Base-by-base conservation (phyloP, 495 filamentous ascomycete genomes). In the Recurvomyces mirabilis region DNA sequence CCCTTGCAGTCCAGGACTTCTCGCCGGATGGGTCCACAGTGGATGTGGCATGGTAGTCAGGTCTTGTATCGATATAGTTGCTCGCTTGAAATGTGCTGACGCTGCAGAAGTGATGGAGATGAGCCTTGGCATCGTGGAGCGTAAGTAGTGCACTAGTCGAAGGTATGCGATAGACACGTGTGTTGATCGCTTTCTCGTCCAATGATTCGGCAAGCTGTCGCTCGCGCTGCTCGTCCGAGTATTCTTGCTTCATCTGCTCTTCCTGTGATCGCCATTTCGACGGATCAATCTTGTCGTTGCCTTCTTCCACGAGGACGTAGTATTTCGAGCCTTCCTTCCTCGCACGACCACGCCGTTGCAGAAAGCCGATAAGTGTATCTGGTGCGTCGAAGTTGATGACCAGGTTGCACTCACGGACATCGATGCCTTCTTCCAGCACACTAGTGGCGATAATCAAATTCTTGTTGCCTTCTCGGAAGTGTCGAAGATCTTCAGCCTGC, bases 371-470 rank as follows among this genome's bases (percentile, higher is more conserved):
- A 22, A 93, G 62, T 42, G 81, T 89, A 5, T 66, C 59, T 3
- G 85, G 86, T 29, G 70, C 64, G 47, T 93, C 76, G 54, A 84
- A 93, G 55, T 86, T 91, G n/a, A 94, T 68, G 11, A 95, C 86
- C 24, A 86, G 56, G 53, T 89, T 83, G 59, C 89, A 95, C 5
- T 79, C 77, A 7, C 81, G 79, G 2, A 95, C 72, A 59, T 95
- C 89, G 29, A 98, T 83, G 0, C 89, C 91, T 62, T 98, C 91
- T 61, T 96, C 89, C 0, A 93, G 65, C 0, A 88, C 88, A 53
- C 75, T 82, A 0, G 89, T 95, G 0, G 85, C 74, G 5, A 98
- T 64, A 9, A 98, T 68, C 1, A 98, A 66, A 52, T 94, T 91
- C 23, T 75, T 75, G 3, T 63, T 65, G 7, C 87, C 85, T 2